Percentiles rank a stretch among this genome's conserved stretches.
Conservation (phyloP, 129 eudicot species). For the Flaveria linearis region DNA sequence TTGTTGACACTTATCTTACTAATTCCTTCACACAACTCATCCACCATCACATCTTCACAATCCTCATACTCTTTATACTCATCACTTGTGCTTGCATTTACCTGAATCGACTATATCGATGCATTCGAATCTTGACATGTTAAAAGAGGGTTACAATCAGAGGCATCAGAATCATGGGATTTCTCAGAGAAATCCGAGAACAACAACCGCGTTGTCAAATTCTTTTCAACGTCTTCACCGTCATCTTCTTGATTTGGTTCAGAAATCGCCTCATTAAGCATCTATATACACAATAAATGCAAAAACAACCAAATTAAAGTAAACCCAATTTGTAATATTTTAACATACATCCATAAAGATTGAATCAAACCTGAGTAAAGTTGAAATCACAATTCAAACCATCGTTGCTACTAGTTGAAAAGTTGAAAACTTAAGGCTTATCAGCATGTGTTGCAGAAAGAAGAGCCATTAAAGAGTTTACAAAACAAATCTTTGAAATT, state of each 20-base stretch:
- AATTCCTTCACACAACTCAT: conserved; percentile 67
- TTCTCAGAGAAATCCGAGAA: conserved; percentile 71
- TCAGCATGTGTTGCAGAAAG: conserved; percentile 86
- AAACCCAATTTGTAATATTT: neutral
- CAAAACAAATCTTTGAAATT: conserved; percentile 45
- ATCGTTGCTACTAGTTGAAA: conserved; percentile 21
- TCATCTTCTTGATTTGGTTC: conserved; percentile 28
- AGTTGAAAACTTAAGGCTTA: conserved; percentile 58
- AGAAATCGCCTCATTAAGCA: conserved; percentile 41
- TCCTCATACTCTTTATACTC: conserved; percentile 26
- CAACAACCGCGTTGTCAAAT: conserved; percentile 66
- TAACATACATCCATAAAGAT: neutral
- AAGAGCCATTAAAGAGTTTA: conserved; percentile 47
- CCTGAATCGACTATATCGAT: conserved; percentile 82
- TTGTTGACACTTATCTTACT: conserved; percentile 58
- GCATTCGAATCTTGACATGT: conserved; percentile 39
- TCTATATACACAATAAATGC: conserved; percentile 23
- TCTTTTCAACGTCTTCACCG: conserved; percentile 50
- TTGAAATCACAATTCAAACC: conserved; percentile 41
- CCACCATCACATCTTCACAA: conserved; percentile 30
- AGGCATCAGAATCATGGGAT: conserved; percentile 52
- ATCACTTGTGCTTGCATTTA: conserved; percentile 66
- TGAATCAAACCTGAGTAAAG: conserved; percentile 62
- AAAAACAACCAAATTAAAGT: neutral
- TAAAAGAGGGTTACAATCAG: conserved; percentile 36